phyloP scores from a whole-genome alignment of 2,329 filamentous ascomycete genomes.

The Ceratocystis albifundus region DNA sequence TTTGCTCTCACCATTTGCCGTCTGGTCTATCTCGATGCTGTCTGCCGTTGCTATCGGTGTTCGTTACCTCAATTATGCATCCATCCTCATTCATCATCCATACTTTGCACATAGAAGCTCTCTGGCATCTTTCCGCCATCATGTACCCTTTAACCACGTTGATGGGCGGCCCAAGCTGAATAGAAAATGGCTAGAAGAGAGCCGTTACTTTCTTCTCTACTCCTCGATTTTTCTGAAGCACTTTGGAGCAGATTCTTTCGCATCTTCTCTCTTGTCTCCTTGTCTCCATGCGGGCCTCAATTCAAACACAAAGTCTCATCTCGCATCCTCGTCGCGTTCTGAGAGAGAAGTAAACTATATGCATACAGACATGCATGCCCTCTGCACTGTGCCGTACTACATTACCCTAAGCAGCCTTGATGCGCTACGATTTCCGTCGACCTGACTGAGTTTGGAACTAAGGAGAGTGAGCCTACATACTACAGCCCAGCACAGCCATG shows the following conservation, averaged over 20 bases:
- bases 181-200: too few relatives aligned
- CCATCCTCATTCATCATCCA: too few relatives aligned
- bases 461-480: background rate
- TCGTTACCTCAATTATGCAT: too few relatives aligned
- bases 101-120: too few relatives aligned
- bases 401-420: background rate
- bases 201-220: too few relatives aligned
- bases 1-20: background rate
- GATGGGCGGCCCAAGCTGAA: background rate
- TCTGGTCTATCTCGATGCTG: too few relatives aligned
- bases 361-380: background rate
- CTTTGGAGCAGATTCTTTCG: too few relatives aligned
- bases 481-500: too few relatives aligned
- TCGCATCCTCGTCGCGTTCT: background rate
- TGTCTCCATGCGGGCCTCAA: background rate
- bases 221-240: too few relatives aligned
- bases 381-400: slow-evolving; percentile 8
- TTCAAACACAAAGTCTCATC: background rate
- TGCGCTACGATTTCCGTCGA: background rate
- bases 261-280: background rate
- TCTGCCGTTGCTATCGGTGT: too few relatives aligned
- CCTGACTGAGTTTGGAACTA: background rate
- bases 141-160: background rate
- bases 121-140: background rate
- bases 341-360: background rate